Evolutionary conservation across 208 protist genomes (phyloP), one percentile per base, ranked within the genome.

Genomic region (Leishmania tropica): DNA sequence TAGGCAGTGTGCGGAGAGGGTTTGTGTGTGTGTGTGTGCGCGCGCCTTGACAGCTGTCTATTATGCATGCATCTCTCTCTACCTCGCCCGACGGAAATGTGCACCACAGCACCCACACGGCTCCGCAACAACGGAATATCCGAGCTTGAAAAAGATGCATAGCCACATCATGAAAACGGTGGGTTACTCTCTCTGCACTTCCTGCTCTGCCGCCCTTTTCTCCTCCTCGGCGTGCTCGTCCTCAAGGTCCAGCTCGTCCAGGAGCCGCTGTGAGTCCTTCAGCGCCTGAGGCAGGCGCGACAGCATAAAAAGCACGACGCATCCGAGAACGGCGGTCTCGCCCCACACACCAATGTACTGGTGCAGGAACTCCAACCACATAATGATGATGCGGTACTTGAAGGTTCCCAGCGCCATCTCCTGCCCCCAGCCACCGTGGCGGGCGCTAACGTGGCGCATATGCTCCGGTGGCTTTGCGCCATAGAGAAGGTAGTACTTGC

Each of bases 401-500:
- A 89, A 96, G 37, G 91, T 94, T 47, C 92, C 92, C 3, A 96
- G 85, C 15, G 88, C 85, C 45, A 96, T 79, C 62, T 97, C 93
- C 85, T 96, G 94, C 48, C 95, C 95, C 94, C 92, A 96, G 24
- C 95, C 95, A 65, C 95, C 95, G 75, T 95, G 89, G 48, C 89
- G 87, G 31, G 93, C 85, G 72, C 91, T 93, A 19, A 92, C 81
- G 79, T 96, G 85, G 53, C 93, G 92, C 95, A 98, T 97, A 67
- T 90, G 73, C 84, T 95, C 93, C 31, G 95, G 95, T 24, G 95
- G 93, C 80, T 96, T 97, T 28, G 85, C 83, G 28, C 94, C 95
- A 80, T 98, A 98, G 28, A 98, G 86, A 60, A 97, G 87, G 86
- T 98, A 98, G 87, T 96, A 98, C 84, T 93, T 95, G 62, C 91